Conservation (phyloP, 345 rosid genomes). For the Punica granatum region DNA sequence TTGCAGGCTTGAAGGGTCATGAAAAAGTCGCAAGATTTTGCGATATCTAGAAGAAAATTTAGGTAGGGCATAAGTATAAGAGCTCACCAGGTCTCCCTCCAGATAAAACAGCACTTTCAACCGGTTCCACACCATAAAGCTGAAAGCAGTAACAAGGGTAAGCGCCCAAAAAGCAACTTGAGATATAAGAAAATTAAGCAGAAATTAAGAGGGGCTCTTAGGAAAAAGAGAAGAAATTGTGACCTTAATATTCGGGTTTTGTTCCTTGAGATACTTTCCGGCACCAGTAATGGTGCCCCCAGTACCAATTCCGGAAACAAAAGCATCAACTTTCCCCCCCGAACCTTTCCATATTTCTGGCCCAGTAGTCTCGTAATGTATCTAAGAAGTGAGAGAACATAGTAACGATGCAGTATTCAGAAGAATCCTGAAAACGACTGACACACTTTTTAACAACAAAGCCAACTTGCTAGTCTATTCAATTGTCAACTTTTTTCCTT, state of each 20-base stretch:
- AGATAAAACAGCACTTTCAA: constrained; percentile 43
- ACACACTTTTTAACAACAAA: not conserved
- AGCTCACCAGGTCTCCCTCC: constrained; percentile 53
- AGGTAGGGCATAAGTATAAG: not conserved
- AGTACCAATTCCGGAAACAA: constrained; percentile 63
- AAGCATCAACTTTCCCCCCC: constrained; percentile 48
- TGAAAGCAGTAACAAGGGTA: constrained; percentile 12
- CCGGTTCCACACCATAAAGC: constrained; percentile 54
- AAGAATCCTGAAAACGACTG: not conserved
- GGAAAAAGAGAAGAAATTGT: not conserved
- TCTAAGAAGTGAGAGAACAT: constrained; percentile 23
- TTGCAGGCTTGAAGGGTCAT: not conserved
- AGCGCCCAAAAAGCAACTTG: constrained; percentile 1
- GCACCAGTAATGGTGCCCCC: constrained; percentile 64
- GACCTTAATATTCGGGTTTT: constrained; percentile 61
- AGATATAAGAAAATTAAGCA: not conserved
- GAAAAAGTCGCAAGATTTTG: too few species aligned
- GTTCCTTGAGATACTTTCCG: constrained; percentile 57
- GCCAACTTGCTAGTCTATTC: not conserved
- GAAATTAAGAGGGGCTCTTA: not conserved
- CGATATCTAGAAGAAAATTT: too few species aligned
- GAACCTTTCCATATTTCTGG: constrained; percentile 63
- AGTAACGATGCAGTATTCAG: not conserved
- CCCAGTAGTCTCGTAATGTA: constrained; percentile 62
- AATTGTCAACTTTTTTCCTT: too few species aligned